phyloP scores from a whole-genome alignment of 371 early-diverging fungal species.

The Mucor saturninus region DNA sequence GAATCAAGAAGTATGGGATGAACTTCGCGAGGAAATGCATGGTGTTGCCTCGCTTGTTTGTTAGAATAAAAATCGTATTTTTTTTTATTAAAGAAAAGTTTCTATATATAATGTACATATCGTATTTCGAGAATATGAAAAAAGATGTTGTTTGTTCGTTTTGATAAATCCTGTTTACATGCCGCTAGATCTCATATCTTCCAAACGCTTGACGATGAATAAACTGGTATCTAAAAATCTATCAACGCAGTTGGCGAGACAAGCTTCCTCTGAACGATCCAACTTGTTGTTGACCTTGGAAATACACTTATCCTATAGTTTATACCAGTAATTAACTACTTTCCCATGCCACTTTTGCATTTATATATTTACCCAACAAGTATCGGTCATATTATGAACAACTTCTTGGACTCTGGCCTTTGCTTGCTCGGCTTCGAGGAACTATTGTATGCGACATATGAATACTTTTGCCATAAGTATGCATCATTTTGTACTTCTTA shows the following conservation, averaged over 20 bases:
- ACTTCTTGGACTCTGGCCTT: constrained; percentile 73
- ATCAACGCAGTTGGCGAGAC: constrained; percentile 84
- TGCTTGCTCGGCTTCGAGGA: constrained; percentile 75
- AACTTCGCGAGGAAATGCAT: constrained; percentile 45
- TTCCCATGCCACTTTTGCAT: background rate
- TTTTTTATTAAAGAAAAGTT: background rate
- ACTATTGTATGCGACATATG: constrained; percentile 26
- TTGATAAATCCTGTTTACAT: constrained; percentile 22
- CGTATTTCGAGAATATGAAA: background rate
- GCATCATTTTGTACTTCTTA: constrained; percentile 11
- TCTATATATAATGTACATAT: constrained; percentile 8
- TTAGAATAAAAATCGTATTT: constrained; percentile 6
- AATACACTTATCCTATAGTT: constrained; percentile 70
- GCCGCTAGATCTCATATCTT: constrained; percentile 47
- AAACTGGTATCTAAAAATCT: constrained; percentile 81
- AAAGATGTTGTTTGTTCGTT: background rate
- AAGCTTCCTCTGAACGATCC: constrained; percentile 69
- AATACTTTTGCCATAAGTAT: background rate
- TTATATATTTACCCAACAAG: constrained; percentile 62
- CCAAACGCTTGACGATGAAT: constrained; percentile 71
- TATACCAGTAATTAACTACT: background rate
- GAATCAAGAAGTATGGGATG: constrained; percentile 49
- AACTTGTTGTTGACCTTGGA: constrained; percentile 70
- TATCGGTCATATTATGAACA: constrained; percentile 73
- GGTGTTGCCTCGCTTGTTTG: constrained; percentile 34